Evolutionary conservation across 2,329 filamentous ascomycete species (phyloP), one percentile per base, ranked within the genome.

Genomic region (Colletotrichum orbiculare): DNA sequence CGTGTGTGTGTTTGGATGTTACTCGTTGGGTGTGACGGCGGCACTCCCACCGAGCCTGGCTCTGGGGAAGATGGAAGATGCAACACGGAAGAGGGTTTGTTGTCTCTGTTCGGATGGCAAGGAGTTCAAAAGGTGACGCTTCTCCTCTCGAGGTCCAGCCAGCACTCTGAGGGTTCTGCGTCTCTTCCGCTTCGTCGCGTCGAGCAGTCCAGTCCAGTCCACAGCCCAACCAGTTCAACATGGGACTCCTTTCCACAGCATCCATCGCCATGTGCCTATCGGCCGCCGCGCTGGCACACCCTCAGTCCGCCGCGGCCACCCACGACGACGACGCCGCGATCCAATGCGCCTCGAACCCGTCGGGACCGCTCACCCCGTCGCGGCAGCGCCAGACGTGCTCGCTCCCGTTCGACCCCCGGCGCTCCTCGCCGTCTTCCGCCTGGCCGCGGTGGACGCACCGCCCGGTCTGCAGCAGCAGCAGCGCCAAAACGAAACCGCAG

Each of bases 381-480:
- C 8, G 2, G 0, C 4, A 12, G 6, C 11, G 2, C 15, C 7
- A 37, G 15, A 34, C 0, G n/a, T 62, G 50, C 11, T 7, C 15
- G 12, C 45, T 48, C n/a, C 38, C 53, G 8, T 37, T 46, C 38
- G 2, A n/a, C 17, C 7, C 47, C 2, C 17, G 8, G 33, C 12
- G 8, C 13, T 7, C 3, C 9, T 25, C 13, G 15, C 1, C 3
- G 15, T 11, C 38, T 12, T 33, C 37, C 1, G 8, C 3, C 3
- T 38, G 49, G 25, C 12, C 10, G 5, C 49, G 62, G 1, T 69
- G 67, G 67, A 69, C 67, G 11, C 66, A 64, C 10, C 11, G n/a
- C 9, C 58, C 66, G 2, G 46, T 66, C 25, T 69, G 67, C 46
- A 60, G 57, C 13, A 43, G 54, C 46, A 60, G 57, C 13, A 43